Base-by-base conservation (phyloP, 352 stramenopile species). In the Globisporangium echinulatum region DNA sequence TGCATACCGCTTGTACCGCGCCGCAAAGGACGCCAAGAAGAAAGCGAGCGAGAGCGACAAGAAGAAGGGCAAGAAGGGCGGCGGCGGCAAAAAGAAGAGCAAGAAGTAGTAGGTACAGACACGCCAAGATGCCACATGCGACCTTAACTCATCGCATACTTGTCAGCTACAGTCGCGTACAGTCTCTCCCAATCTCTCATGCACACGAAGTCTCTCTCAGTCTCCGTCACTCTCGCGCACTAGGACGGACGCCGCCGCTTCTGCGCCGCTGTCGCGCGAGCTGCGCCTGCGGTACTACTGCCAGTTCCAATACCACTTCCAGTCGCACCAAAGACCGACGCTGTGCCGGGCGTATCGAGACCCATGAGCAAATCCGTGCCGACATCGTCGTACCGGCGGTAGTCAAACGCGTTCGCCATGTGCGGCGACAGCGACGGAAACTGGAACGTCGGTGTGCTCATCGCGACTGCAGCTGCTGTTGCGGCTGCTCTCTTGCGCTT, bases 11-110 rank as follows among this genome's bases (percentile, higher is more conserved):
- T 59, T 73, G 4, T 65, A 83, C 54, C 56, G 74, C 47, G 68
- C 66, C 1, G 68, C 72, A 44, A 80, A 79, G 19, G 72, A 87
- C 44, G 75, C 83, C 49, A 89, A 86, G 59, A 79, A 78, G 14
- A 90, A 90, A 54, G 72, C 68, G 9, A 49, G 67, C 8, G 77
- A 88, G 15, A 68, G 70, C 1, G 66, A 69, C 43, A 92, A 90
- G 68, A 90, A 92, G 61, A 68, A 66, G 49, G 84, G 81, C 56
- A 92, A 92, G 63, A 74, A 70, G 39, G 75, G 72, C 59, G 74
- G 71, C 59, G 74, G 71, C 38, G 74, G 72, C 49, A 82, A 79
- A 58, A 81, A 79, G 51, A 44, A 44, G 40, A 88, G 59, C 74
- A 92, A 25, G 25, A 25, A 25, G 25, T 25, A 25, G 25, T 25